Evolutionary conservation across 176 grass and related monocot species (phyloP), one percentile per base, ranked within the genome.

Genomic region (Saccharum spontaneum): DNA sequence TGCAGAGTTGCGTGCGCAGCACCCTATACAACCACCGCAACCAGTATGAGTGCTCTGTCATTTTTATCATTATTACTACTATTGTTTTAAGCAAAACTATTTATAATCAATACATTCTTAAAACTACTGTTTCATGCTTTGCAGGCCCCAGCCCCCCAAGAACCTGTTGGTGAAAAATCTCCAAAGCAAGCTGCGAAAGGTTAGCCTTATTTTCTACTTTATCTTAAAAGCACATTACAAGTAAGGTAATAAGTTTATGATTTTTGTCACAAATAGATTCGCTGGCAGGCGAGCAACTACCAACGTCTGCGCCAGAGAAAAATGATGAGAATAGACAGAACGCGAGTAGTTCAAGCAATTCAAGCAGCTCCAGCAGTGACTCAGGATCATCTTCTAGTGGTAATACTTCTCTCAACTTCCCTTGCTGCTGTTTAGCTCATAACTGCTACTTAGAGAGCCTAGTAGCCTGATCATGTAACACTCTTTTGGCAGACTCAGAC

Each of bases 301-400:
- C 83, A 86, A 64, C 92, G 69, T 75, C 86, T 72, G 83, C 23
- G 24, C 79, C 84, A 44, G 79, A 78, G 10, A 78, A 87, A 91
- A 88, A 78, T 72, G 87, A 81, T 43, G 89, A 92, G 45, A 88
- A 90, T 73, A 75, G 79, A 45, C 86, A 91, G 55, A 89, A 84
- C 62, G 86, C 69, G 8, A 91, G 87, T 91, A 91, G 82, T 62
- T 97, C 95, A 54, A 97, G 89, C 86, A 92, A 85, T 87, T 88
- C 92, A 64, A 90, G 92, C 87, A 87, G 88, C 74, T 94, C 92
- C 69, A 94, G 92, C 89, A 97, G 92, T 88, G 94, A 94, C 88
- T 91, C 95, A 22, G 90, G 89, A 7, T 97, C 95, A 30, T 94
- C 95, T 67, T 94, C 90, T 84, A 94, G 90, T 44, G 95, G 92